Evolutionary conservation across 176 grass and related monocot genomes (phyloP).

Genomic region (Paspalum vaginatum): DNA sequence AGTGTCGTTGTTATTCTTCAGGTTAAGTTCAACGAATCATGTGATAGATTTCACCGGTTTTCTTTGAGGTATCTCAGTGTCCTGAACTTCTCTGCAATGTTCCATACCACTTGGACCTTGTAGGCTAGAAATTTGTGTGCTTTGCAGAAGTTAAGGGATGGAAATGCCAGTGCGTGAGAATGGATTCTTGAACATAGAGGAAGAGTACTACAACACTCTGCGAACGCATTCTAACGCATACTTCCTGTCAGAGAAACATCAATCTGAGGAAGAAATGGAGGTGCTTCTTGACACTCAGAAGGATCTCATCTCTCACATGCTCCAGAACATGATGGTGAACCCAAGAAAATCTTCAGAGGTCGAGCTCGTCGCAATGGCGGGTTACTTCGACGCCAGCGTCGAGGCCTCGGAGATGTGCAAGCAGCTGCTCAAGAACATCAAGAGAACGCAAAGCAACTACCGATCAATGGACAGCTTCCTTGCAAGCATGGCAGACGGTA

Average conservation of each 20-base stretch:
- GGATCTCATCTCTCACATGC: constrained; percentile 21
- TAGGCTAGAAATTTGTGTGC: background rate
- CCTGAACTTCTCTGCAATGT: background rate
- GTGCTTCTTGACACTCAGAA: constrained; percentile 12
- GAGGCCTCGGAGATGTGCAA: constrained; percentile 51
- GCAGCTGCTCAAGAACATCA: constrained; percentile 48
- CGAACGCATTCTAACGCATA: constrained; percentile 30
- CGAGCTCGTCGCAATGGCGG: constrained; percentile 18
- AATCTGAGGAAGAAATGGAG: constrained; percentile 17
- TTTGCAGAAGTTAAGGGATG: constrained; percentile 11
- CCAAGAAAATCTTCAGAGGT: constrained; percentile 27
- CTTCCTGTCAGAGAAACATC: constrained; percentile 23
- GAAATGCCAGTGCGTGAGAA: background rate
- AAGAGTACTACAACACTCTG: constrained; percentile 46
- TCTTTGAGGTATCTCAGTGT: background rate
- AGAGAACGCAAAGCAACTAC: constrained; percentile 41
- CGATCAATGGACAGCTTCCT: constrained; percentile 54
- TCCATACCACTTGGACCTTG: background rate
- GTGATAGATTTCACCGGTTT: background rate
- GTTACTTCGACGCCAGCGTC: constrained; percentile 54
- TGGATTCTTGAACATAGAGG: constrained; percentile 34
- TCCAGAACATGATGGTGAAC: constrained; percentile 27
- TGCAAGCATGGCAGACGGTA: constrained; percentile 22
- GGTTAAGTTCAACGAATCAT: background rate
- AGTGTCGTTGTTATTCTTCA: background rate